Evolutionary conservation across 164 flowering plant genomes (phyloP), one percentile per base, ranked within the genome.

Genomic region (Magnolia kwangsiensis): DNA sequence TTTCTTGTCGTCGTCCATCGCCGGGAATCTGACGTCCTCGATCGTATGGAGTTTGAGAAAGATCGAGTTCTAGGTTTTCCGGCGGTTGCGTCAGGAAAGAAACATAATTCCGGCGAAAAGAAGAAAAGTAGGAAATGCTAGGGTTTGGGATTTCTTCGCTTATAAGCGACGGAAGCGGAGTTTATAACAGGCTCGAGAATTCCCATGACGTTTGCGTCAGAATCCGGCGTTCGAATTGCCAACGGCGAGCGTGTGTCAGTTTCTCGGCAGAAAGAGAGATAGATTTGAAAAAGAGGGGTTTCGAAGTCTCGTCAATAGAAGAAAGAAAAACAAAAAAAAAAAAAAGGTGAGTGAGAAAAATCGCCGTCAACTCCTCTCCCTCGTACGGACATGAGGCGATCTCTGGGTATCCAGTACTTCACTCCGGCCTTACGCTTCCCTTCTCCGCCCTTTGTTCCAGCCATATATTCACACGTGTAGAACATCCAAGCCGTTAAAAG

Each of bases 1-100:
- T 27, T 74, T 71, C 24, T 70, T 83, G 16, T 69, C 74, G 27
- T 85, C 86, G 64, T 29, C 66, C 49, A 20, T 63, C 58, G 18
- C 31, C 50, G 24, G n/a, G 67, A 21, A 19, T 64, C 20, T 19
- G 45, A 67, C 70, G 70, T 13, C 45, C 10, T 13, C 45, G 37
- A 24, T 67, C 49, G 10, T 27, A 8, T 11, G 49, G 45, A 67
- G 23, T 24, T 27, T 2, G 18, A 27, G 37, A 27, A 19, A 67
- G 50, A 29, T 67, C 45, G 49, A 67, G 13, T 8, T 27, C 45
- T 21, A 67, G 19, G 45, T 18, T 8, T 67, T 67, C 45, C 70
- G 7, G 9, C 23, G 23, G 18, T 27, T 2, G 70, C 37, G 18
- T 67, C 24, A 55, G 61, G 67, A 19, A 19, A 21, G n/a, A 4